Evolutionary conservation across 352 stramenopile genomes (phyloP), one percentile per base, ranked within the genome.

Genomic region (Phytopythium delawarense): DNA sequence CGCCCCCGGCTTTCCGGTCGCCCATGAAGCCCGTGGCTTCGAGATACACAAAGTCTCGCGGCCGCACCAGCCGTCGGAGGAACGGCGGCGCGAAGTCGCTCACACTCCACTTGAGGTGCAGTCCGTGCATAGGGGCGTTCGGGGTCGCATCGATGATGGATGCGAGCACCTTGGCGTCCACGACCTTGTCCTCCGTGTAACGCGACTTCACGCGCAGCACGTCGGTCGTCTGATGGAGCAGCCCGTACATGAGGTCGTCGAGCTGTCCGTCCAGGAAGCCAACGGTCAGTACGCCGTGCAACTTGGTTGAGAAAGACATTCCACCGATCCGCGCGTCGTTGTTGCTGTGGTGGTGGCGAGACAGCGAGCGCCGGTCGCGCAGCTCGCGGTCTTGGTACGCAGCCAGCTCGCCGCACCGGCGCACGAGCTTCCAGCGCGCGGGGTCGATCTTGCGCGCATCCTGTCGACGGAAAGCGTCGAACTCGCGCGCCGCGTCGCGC

Each of bases 31-130:
- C 66, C 45, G 64, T 72, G 1, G 70, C 58, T 21, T 74, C 70
- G 45, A 77, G 28, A 61, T 74, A 77, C 4, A 77, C 62, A 50
- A 72, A 70, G 51, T 74, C 70, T n/a, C 72, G 69, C 28, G 63
- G 71, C 49, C 71, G 72, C 16, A 71, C 60, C 25, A 73, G 63
- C 25, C 37, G 68, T 2, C 66, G 69, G 6, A 63, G 48, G 15
- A 63, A 57, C 20, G 45, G 21, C 32, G 57, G 57, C n/a, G 25
- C 49, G 37, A 50, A 50, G 46, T 71, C 66, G 25, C 70, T 58
- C 12, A 66, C 62, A 12, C 57, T 56, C 53, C 71, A 74, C 57
- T 73, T 64, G 21, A 69, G 62, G 40, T 69, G 63, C 55, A 69
- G 32, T 46, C 59, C 71, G 30, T 57, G 62, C 44, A 74, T 69